Evolutionary conservation across 495 filamentous ascomycete species (phyloP), one percentile per base, ranked within the genome.

Genomic region (Platismatia glauca): DNA sequence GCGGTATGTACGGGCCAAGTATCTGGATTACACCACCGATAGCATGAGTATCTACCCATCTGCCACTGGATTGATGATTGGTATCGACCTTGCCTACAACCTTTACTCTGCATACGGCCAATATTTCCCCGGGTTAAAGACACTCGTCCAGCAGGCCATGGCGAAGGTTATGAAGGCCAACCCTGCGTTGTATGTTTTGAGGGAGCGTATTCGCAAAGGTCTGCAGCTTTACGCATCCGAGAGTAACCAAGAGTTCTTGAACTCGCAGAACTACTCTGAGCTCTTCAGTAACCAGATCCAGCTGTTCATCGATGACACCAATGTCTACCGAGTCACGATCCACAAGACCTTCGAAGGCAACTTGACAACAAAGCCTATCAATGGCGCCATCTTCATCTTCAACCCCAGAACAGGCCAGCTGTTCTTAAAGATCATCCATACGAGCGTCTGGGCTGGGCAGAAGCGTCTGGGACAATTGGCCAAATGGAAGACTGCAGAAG

Each of bases 321-420:
- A 99, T 68, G 95, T 97, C 60, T 99, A 99, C 70, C 94, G 95
- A 75, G 95, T 99, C 66, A 97, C 95, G 1, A 97, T 99, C 55
- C 95, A 99, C 81, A 99, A 99, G 83, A 99, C 95, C 0, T 99
- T 99, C 66, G 95, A 99, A 73, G 95, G 95, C 66, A 99, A 99
- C 70, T 78, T 99, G 80, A 99, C 95, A 3, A 99, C 95, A 0
- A 99, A 99, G 76, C 95, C 95, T 27, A 99, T 99, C 78, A 99
- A 99, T 75, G 95, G 95, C 71, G 95, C 95, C 39, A 99, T 99
- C 71, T 97, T 99, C 79, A 97, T 99, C 75, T 96, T 99, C 85
- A 99, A 97, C 71, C 95, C 95, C 22, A 86, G 95, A 55, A 97
- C 95, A 65, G 95, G 95, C 38, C 95, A 99, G 70, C 77, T 99